Percentiles rank a stretch among this genome's conserved stretches.
phyloP scores from a whole-genome alignment of 1,284 basidiomycete species.

The Ustilago hordei region DNA sequence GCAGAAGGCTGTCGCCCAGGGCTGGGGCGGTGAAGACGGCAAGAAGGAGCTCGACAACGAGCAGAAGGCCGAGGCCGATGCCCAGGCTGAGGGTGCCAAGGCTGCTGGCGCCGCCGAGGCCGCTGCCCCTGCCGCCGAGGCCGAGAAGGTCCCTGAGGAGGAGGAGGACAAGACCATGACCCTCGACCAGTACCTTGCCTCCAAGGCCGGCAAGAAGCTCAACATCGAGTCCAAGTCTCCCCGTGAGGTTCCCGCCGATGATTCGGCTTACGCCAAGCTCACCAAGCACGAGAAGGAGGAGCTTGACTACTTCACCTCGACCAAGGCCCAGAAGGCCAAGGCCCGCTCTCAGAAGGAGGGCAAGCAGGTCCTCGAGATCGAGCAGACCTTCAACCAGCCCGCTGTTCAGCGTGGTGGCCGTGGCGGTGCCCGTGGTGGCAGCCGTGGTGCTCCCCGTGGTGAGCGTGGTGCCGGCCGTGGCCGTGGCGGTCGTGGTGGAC shows the following conservation, averaged over 20 bases:
- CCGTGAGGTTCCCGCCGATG: conserved; percentile 52
- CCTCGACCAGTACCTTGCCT: conserved; percentile 81
- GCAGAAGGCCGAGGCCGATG: conserved; percentile 74
- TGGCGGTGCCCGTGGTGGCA: conserved; percentile 50
- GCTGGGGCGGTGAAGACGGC: conserved; percentile 90
- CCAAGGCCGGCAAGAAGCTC: conserved; percentile 73
- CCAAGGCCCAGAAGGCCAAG: conserved; percentile 53
- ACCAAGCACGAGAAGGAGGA: conserved; percentile 61
- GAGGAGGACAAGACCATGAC: conserved; percentile 94
- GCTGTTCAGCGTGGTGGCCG: conserved; percentile 54
- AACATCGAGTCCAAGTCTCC: conserved; percentile 58
- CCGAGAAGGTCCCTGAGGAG: conserved; percentile 74
- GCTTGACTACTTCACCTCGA: conserved; percentile 63
- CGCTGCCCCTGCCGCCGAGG: conserved; percentile 57
- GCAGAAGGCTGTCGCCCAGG: conserved; percentile 89
- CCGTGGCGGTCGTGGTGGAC: conserved; percentile 72
- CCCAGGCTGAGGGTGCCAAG: conserved; percentile 59
- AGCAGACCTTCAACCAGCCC: conserved; percentile 63
- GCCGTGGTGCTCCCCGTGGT: conserved; percentile 52
- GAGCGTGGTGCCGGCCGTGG: conserved; percentile 52
- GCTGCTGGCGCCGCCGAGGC: conserved; percentile 66
- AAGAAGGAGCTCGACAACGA: conserved; percentile 81
- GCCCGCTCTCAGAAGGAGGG: conserved; percentile 53
- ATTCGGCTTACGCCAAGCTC: conserved; percentile 59
- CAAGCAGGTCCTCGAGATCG: conserved; percentile 66